Evolutionary conservation across 345 rosid genomes (phyloP).

Genomic region (Nephelium lappaceum): DNA sequence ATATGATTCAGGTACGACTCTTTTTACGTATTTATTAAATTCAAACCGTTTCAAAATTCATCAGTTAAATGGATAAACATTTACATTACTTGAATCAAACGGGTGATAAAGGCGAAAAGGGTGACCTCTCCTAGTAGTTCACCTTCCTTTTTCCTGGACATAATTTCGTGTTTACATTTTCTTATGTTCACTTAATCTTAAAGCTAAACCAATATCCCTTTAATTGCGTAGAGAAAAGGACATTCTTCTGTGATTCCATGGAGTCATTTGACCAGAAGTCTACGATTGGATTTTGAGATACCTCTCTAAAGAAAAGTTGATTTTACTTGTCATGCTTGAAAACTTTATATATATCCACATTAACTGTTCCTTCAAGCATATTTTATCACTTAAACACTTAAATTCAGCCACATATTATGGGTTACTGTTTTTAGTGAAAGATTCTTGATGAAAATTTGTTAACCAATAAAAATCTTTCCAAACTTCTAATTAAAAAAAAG

Average conservation of each 20-base stretch:
- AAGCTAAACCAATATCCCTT: neutral
- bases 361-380: slow-evolving; percentile 2
- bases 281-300: neutral
- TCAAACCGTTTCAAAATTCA: too few species aligned
- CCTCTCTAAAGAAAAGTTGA: neutral
- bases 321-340: neutral
- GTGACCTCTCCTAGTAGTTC: neutral
- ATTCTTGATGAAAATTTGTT: neutral
- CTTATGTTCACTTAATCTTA: neutral
- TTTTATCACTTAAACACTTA: neutral
- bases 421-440: neutral
- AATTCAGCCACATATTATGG: neutral
- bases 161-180: neutral
- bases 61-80: too few species aligned
- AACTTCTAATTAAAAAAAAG: too few species aligned
- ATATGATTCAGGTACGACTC: too few species aligned
- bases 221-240: neutral
- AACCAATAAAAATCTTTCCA: too few species aligned
- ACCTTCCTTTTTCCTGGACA: neutral
- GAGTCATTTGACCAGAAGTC: neutral
- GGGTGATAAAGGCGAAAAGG: too few species aligned
- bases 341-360: neutral
- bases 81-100: too few species aligned
- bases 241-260: neutral
- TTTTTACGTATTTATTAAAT: too few species aligned